Evolutionary conservation across 192 early-diverging fungal species (phyloP), one percentile per base, ranked within the genome.

Genomic region (Backusella psychrophila): DNA sequence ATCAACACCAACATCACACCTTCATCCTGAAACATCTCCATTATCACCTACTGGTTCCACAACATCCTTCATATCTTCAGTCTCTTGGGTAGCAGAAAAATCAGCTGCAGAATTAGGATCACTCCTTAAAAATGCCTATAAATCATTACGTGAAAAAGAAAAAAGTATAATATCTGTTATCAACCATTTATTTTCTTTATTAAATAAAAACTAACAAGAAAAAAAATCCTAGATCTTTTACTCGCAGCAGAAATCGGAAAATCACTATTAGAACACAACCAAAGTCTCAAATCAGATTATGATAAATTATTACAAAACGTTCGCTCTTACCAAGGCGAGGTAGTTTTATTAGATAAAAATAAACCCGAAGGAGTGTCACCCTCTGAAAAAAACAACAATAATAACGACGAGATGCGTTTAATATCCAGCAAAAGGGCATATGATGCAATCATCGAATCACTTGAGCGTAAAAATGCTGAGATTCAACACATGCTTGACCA

Each of bases 221-320:
- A n/a, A 36, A 36, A 36, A 68, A 34, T 19, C 34, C 38, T 66
- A 85, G 85, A 86, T 70, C 59, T 86, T n/a, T 53, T 65, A n/a
- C 59, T 86, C 3, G 85, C 85, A 7, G 85, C 85, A 12, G 85
- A 86, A 69, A 78, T 86, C 33, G 85, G 85, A 59, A 82, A 84
- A 75, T 82, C 78, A 29, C 52, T 86, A 14, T 46, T 86, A 11
- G 80, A 84, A 66, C 84, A 84, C 36, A 86, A 86, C 36, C 81
- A 80, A 19, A 53, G 34, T 7, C 59, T 86, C 38, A 82, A 86
- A 73, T 46, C 72, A 63, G 77, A 84, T 74, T 86, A 86, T 70
- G 85, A 86, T 49, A 46, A 65, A 29, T 23, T 84, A 4, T 41
- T 82, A 42, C 49, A 63, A 26, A 69, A 77, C 21, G 53, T 65